Conservation (phyloP, 2,329 filamentous ascomycete genomes). For the Cercospora zeae-maydis region DNA sequence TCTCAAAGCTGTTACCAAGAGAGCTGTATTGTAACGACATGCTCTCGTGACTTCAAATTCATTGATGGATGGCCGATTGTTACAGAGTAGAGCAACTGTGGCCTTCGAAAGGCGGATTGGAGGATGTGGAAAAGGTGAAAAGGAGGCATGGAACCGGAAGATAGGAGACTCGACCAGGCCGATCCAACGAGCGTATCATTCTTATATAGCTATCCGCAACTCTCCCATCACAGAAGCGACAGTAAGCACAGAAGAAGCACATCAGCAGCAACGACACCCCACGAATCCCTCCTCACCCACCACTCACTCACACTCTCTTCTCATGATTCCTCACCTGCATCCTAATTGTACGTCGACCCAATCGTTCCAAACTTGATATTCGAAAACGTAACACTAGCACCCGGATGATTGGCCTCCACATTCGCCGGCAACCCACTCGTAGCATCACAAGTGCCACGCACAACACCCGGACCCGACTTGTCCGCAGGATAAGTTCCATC, state of each 20-base stretch:
- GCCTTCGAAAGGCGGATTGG: no score
- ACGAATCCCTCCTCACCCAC: background rate
- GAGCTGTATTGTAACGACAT: no score
- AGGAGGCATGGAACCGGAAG: no score
- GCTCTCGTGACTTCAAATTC: no score
- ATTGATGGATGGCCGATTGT: no score
- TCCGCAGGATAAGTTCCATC: conserved; percentile 44
- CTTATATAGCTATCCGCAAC: background rate
- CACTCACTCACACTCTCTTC: background rate
- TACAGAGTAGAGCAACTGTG: no score
- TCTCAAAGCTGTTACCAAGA: no score
- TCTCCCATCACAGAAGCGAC: background rate
- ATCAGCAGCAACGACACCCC: background rate
- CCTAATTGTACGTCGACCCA: conserved; percentile 12
- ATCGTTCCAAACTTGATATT: conserved; percentile 31
- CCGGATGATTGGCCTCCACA: conserved; percentile 20
- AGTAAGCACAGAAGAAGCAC: background rate
- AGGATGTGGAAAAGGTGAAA: no score
- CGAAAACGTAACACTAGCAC: conserved; percentile 25
- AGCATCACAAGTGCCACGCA: conserved; percentile 26
- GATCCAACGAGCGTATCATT: background rate
- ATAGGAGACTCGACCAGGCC: no score
- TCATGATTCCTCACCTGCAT: no score
- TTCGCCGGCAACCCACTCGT: conserved; percentile 22
- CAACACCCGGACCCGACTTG: conserved; percentile 18